Conservation (phyloP, 768 basidiomycete genomes). For the Suillus cothurnatus region DNA sequence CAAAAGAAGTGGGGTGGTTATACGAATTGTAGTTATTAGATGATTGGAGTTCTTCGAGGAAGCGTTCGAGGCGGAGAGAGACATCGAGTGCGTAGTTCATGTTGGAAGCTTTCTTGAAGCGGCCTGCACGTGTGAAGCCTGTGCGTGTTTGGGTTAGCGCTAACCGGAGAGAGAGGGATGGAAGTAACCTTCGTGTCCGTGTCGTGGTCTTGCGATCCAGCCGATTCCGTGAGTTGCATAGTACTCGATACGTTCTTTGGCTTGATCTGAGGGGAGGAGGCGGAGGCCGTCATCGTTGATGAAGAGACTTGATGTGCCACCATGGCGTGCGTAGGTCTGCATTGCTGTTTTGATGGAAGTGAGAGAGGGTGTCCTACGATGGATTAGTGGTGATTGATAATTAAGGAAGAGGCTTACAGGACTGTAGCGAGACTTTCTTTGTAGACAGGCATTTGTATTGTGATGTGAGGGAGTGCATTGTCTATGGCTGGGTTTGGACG, state of each 20-base stretch:
- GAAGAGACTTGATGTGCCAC: constrained; percentile 60
- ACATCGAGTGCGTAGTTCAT: constrained; percentile 77
- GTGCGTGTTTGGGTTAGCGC: constrained; percentile 45
- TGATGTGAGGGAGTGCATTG: constrained; percentile 47
- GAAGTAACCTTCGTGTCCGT: constrained; percentile 49
- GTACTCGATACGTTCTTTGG: constrained; percentile 48
- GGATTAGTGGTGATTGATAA: background rate
- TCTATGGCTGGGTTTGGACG: constrained; percentile 46
- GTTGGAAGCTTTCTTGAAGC: constrained; percentile 94
- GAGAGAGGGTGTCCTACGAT: constrained; percentile 44
- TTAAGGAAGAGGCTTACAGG: constrained; percentile 38
- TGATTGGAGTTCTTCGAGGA: constrained; percentile 33
- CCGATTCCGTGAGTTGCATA: constrained; percentile 61
- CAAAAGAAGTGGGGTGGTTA: constrained; percentile 27
- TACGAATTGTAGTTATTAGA: constrained; percentile 9
- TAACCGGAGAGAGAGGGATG: constrained; percentile 34
- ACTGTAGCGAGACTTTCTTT: constrained; percentile 56
- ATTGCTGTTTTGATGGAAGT: constrained; percentile 61
- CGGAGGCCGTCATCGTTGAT: constrained; percentile 67
- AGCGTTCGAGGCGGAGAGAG: constrained; percentile 38
- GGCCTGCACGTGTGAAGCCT: constrained; percentile 53
- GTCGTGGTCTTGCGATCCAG: constrained; percentile 61
- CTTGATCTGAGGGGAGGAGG: constrained; percentile 47
- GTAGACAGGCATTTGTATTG: constrained; percentile 61
- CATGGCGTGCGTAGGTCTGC: constrained; percentile 66